phyloP scores from a whole-genome alignment of 768 basidiomycete species.

The Brasilioporus rufonigricans region DNA sequence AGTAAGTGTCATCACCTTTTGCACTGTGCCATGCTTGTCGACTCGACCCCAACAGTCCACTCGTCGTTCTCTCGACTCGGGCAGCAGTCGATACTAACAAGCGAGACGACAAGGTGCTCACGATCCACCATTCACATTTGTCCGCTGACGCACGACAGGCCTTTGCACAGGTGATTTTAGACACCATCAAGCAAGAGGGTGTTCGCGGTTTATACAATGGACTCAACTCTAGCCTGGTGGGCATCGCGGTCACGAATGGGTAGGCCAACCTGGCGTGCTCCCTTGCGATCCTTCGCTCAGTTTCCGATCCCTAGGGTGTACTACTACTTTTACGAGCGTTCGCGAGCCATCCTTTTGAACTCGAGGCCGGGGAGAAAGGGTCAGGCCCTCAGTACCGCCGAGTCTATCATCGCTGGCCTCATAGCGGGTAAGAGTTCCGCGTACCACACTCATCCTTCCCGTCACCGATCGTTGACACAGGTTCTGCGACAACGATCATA shows the following conservation, averaged over 20 bases:
- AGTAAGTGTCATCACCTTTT: constrained; percentile 46
- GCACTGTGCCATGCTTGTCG: neutral
- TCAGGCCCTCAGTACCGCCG: constrained; percentile 67
- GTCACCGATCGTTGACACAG: constrained; percentile 36
- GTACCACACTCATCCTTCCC: neutral
- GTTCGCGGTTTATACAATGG: constrained; percentile 84
- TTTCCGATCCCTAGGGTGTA: constrained; percentile 58
- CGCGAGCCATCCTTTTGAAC: constrained; percentile 54
- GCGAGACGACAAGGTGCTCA: constrained; percentile 64
- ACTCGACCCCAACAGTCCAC: constrained; percentile 53
- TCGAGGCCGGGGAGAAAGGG: constrained; percentile 53
- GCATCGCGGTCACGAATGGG: constrained; percentile 94
- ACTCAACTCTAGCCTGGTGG: constrained; percentile 77
- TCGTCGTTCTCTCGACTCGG: constrained; percentile 89
- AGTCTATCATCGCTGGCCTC: constrained; percentile 85
- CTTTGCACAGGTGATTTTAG: constrained; percentile 61
- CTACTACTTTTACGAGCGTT: constrained; percentile 88
- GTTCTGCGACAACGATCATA: constrained; percentile 83
- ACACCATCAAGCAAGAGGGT: constrained; percentile 84
- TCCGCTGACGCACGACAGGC: constrained; percentile 41
- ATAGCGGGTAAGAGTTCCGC: constrained; percentile 63
- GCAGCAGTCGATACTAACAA: constrained; percentile 83
- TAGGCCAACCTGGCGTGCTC: constrained; percentile 33
- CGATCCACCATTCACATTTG: neutral
- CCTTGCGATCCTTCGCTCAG: neutral